Evolutionary conservation across 2,329 filamentous ascomycete species (phyloP), one percentile per base, ranked within the genome.

Genomic region (Beauveria scarabaeidicola): DNA sequence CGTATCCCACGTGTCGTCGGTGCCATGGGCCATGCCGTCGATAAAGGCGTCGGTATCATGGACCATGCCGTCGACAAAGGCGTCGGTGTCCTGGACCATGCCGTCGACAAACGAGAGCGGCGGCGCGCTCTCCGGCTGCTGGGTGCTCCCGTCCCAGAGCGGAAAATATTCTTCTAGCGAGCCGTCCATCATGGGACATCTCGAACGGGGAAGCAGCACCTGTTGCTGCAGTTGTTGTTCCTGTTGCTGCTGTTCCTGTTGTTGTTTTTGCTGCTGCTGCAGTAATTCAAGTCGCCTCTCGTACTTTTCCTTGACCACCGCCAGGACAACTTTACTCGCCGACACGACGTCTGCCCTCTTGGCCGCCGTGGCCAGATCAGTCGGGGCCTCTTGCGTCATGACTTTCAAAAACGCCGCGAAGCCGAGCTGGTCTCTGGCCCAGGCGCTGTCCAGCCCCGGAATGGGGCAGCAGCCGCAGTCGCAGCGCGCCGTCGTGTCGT

Each of bases 171-270:
- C 64, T n/a, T 79, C 74, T 60, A 82, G 62, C 60, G 73, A 80
- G 9, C 75, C 77, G 62, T 82, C 79, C 44, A 81, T 69, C 76
- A 82, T 78, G 15, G 80, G 80, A 61, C 80, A 83, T 5, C 69
- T 70, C 19, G 67, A 41, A 27, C 19, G 50, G 19, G 63, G 61
- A 2, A 63, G 57, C 10, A 17, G 25, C 17, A 10, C 17, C 15
- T 50, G 13, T n/a, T 32, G n/a, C 41, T 50, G 25, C 17, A 5
- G 23, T 3, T 27, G 10, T 47, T 8, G 40, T 10, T 19, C 67
- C 63, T 51, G 66, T 59, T 21, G 38, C 19, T 38, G 23, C 11
- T 55, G 52, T 21, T 44, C 2, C 32, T 41, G 29, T 17, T 58
- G 15, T 7, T 66, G 61, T 15, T 61, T 57, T 44, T 62, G 59